These are phyloP conservation scores for Berkeleyomyces basicola DNA, from an alignment of 2,329 filamentous ascomycete species.

Conservation along the genomic window DNA sequence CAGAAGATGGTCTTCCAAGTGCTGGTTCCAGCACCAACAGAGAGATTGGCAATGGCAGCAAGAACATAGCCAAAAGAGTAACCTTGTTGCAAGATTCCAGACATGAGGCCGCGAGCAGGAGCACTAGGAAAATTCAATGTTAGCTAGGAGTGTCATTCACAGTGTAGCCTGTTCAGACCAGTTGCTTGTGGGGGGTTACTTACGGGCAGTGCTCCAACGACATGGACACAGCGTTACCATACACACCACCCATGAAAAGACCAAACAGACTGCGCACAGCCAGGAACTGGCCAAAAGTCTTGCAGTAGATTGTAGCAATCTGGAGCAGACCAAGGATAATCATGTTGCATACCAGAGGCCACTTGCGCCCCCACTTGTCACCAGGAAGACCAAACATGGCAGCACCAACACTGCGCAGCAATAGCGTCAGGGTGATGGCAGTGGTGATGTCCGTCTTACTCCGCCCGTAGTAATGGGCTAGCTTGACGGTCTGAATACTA, in stretches of 20 bases:
- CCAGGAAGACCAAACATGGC: constrained; percentile 60
- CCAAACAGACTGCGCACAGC: constrained; percentile 62
- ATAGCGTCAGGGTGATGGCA: constrained; percentile 58
- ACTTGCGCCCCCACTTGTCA: constrained; percentile 67
- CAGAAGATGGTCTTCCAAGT: constrained; percentile 65
- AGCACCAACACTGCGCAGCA: constrained; percentile 60
- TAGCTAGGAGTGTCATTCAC: constrained; percentile 9
- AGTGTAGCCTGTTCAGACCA: background rate
- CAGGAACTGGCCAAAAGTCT: constrained; percentile 53
- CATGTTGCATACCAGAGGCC: constrained; percentile 73
- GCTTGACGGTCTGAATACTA: constrained; percentile 59
- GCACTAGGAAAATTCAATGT: constrained; percentile 23
- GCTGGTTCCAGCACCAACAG: constrained; percentile 45
- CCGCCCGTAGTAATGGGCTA: constrained; percentile 34
- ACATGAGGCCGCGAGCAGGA: constrained; percentile 55
- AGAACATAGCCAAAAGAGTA: constrained; percentile 69
- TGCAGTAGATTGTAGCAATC: constrained; percentile 61
- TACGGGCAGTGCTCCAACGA: constrained; percentile 64
- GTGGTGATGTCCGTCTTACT: constrained; percentile 52
- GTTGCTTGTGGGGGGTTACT: constrained; percentile 18
- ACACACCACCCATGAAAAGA: constrained; percentile 65
- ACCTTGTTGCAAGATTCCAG: constrained; percentile 61
- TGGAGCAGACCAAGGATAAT: constrained; percentile 49
- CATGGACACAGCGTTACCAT: constrained; percentile 65
- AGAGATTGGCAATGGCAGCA: constrained; percentile 58